Percentiles rank a stretch among this genome's conserved stretches.
phyloP scores from a whole-genome alignment of 148 eudicot genomes.

The Heliamphora exappendiculata region DNA sequence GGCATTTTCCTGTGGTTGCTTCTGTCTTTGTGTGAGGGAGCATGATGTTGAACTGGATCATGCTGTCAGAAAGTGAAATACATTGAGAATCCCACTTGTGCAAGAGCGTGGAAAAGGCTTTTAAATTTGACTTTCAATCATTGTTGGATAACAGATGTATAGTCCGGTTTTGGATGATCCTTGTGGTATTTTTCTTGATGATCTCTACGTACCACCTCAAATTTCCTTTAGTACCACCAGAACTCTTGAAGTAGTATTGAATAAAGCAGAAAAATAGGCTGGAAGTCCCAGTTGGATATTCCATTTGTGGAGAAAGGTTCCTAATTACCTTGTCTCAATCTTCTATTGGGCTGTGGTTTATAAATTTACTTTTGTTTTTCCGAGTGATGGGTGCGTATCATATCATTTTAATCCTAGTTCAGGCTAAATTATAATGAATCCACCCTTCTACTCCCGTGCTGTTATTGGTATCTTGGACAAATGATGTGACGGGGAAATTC shows the following conservation, averaged over 20 bases:
- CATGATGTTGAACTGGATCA: not conserved
- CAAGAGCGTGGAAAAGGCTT: not conserved
- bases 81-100: not conserved
- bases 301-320: not conserved
- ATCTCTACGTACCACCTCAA: not conserved
- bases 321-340: not conserved
- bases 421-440: not conserved
- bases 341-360: constrained; percentile 1
- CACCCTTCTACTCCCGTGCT: not conserved
- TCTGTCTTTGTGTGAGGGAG: not conserved
- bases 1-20: too few relatives aligned
- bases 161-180: not conserved
- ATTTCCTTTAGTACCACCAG: not conserved
- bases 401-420: not conserved
- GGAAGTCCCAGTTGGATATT: not conserved
- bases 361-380: not conserved
- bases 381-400: not conserved
- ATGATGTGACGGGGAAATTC: not conserved
- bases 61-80: not conserved
- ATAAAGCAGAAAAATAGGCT: not conserved
- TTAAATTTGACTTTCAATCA: not conserved
- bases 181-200: not conserved
- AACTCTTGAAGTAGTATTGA: not conserved
- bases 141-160: not conserved
- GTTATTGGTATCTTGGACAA: not conserved